Evolutionary conservation across 1,284 basidiomycete genomes (phyloP).

Genomic region (Coniferiporia sulphurascens): DNA sequence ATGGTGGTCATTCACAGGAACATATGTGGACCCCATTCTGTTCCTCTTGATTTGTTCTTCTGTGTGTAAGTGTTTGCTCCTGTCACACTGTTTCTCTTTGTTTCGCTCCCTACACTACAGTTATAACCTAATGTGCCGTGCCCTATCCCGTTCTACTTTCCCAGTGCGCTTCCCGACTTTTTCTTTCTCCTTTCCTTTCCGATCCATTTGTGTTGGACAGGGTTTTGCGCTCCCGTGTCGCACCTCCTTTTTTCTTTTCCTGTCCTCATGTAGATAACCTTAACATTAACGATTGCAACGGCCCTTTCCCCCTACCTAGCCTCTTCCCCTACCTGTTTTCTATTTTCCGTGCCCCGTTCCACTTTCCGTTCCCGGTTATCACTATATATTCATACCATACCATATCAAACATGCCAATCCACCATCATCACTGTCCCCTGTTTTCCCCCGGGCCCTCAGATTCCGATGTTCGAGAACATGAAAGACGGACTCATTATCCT

Average conservation of each 20-base stretch:
- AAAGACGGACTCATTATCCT: conserved; percentile 89
- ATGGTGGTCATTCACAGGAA: too few relatives aligned
- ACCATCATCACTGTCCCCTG: too few relatives aligned
- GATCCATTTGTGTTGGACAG: not conserved
- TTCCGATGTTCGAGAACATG: conserved; percentile 60
- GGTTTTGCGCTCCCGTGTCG: not conserved
- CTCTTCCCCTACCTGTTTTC: too few relatives aligned
- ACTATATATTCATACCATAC: not conserved
- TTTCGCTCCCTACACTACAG: not conserved
- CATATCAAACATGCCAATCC: not conserved
- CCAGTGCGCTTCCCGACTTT: not conserved
- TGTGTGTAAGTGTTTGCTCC: not conserved
- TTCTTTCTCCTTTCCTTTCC: not conserved
- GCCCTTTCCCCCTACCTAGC: not conserved
- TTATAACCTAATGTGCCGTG: not conserved
- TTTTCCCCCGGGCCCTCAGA: too few relatives aligned
- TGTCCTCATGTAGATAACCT: not conserved
- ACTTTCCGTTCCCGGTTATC: not conserved
- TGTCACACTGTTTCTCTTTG: not conserved
- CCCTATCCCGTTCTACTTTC: too few relatives aligned
- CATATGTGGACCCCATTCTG: not conserved
- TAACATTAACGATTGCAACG: not conserved
- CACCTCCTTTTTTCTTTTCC: not conserved
- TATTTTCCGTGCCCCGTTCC: not conserved
- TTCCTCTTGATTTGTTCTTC: not conserved